Evolutionary conservation across 768 basidiomycete species (phyloP).

Genomic region (Agaricus sinodeliciosus): DNA sequence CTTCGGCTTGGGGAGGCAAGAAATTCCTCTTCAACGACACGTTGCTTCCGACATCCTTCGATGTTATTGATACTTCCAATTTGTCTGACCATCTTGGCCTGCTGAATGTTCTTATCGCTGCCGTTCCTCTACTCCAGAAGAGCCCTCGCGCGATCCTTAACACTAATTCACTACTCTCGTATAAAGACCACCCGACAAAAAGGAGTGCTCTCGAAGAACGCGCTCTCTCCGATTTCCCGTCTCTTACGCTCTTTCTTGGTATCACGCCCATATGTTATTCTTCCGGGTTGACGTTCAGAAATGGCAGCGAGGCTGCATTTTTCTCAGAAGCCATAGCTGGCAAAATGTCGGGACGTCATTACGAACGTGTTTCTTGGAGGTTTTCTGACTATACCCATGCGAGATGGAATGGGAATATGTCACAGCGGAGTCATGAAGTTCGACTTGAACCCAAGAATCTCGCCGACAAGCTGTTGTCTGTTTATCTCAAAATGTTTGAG

Average conservation of each 20-base stretch:
- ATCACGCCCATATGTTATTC: neutral
- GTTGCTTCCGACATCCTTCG: conserved; percentile 26
- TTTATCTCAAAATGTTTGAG: conserved; percentile 40
- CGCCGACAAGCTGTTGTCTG: conserved; percentile 29
- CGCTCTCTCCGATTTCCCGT: conserved; percentile 11
- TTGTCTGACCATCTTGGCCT: conserved; percentile 41
- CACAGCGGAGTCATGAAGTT: neutral
- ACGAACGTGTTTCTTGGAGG: conserved; percentile 4
- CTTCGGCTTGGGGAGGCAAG: conserved; percentile 27
- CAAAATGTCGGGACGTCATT: neutral
- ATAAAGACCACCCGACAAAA: conserved; percentile 1
- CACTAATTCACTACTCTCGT: conserved; percentile 33
- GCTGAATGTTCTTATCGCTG: conserved; percentile 34
- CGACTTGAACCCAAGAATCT: conserved; percentile 19
- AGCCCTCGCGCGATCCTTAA: conserved; percentile 27
- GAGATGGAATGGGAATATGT: neutral
- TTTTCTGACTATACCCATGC: conserved; percentile 1
- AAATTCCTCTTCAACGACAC: conserved; percentile 27
- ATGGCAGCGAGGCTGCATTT: neutral
- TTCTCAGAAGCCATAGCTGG: neutral
- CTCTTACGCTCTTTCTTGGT: conserved; percentile 2
- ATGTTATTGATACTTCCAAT: conserved; percentile 46
- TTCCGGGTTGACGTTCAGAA: conserved; percentile 6
- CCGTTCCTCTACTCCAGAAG: conserved; percentile 29
- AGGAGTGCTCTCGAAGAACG: conserved; percentile 5